Base-by-base conservation (phyloP, 164 flowering plant genomes). In the Nymphaea colorata region DNA sequence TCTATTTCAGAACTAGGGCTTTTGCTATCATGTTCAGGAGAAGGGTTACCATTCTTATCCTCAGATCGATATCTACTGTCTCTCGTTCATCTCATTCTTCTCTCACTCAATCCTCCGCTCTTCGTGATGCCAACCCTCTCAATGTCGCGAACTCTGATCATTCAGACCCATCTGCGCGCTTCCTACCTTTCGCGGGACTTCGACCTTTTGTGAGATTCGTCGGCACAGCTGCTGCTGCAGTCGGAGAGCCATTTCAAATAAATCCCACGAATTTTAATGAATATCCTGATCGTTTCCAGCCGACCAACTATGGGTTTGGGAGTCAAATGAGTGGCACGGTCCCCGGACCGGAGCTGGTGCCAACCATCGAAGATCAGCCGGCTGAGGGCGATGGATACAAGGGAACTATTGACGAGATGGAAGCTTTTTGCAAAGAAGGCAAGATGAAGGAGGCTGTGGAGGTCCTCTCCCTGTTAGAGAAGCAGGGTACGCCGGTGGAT, bases 371-470 rank as follows among this genome's bases (percentile, higher is more conserved):
- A 15, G 57, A 51, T 51, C 57, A 72, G 43, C 47, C 70, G 44
- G 78, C 72, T 25, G 83, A 72, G 44, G 63, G 66, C 17, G 69
- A 14, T 51, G 61, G 55, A 59, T 64, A 60, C 66, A 72, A 55
- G 44, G 85, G 84, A 43, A 80, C 84, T 5, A 4, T 85, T 11
- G 87, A 85, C 67, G 84, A 84, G 75, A 67, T 91, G 66, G 92
- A 87, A 74, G 74, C 18, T 42, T 80, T 80, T 3, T 80, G 80
- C 66, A 76, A 81, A 68, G 83, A 84, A 36, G 82, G 87, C 41
- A 85, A 85, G 66, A 66, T 83, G 62, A 78, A 87, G 74, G 87
- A 85, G 74, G 94, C 89, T 42, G 75, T 91, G 43, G 82, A 83
- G 61, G 77, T 83, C 66, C 69, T 91, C 76, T 75, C 47, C 16